phyloP scores from a whole-genome alignment of 1,284 basidiomycete species.

The Sphagnurus paluster region DNA sequence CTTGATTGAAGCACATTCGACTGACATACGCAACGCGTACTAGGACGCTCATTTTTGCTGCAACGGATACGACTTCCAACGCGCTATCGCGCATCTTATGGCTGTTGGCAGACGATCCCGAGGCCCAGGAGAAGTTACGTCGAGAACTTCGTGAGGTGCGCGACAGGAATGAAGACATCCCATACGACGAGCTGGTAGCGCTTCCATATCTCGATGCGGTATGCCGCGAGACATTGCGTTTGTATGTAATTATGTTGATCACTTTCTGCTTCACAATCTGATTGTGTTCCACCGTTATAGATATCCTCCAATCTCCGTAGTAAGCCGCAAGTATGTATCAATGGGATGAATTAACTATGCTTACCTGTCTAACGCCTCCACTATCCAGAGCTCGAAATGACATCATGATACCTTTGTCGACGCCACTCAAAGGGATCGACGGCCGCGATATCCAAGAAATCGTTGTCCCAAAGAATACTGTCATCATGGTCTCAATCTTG shows the following conservation, averaged over 20 bases:
- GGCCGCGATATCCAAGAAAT: slow-evolving; percentile 22
- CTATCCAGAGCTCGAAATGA: slow-evolving; percentile 23
- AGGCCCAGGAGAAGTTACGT: slow-evolving; percentile 29
- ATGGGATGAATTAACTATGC: not conserved
- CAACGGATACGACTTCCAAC: slow-evolving; percentile 31
- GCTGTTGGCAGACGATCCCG: slow-evolving; percentile 23
- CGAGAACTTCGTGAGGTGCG: slow-evolving; percentile 24
- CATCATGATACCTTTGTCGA: slow-evolving; percentile 23
- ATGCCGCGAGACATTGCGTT: slow-evolving; percentile 30
- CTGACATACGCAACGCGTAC: not conserved
- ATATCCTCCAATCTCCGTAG: slow-evolving; percentile 28
- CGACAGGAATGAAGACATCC: slow-evolving; percentile 18
- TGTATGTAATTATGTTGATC: slow-evolving; percentile 26
- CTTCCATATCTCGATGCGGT: slow-evolving; percentile 46
- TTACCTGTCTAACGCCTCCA: not conserved
- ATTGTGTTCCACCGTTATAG: slow-evolving; percentile 16
- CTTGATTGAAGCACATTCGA: not conserved
- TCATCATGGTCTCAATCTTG: slow-evolving; percentile 17
- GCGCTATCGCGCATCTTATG: slow-evolving; percentile 27
- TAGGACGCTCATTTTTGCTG: slow-evolving; percentile 23
- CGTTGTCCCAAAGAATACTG: slow-evolving; percentile 19
- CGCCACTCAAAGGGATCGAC: slow-evolving; percentile 23
- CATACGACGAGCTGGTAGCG: slow-evolving; percentile 35
- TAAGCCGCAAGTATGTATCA: slow-evolving; percentile 27
- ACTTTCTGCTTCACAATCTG: not conserved